phyloP scores from a whole-genome alignment of 805 yeast genomes.

The Cyberlindnera nakhonratchasimensis region DNA sequence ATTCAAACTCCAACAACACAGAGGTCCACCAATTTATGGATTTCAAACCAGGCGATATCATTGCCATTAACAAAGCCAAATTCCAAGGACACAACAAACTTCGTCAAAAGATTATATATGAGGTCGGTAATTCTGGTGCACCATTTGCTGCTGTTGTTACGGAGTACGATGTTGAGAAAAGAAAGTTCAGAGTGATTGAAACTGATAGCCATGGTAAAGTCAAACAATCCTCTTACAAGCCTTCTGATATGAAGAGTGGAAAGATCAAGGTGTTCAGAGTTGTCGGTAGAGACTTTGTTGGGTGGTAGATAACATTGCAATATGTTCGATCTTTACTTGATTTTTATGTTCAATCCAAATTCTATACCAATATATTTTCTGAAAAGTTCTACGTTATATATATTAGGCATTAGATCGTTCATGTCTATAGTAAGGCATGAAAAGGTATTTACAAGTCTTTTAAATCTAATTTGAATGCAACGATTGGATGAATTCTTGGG shows the following conservation, averaged over 20 bases:
- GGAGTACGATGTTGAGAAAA: constrained; percentile 72
- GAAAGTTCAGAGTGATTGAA: constrained; percentile 66
- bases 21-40: constrained; percentile 53
- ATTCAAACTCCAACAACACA: constrained; percentile 48
- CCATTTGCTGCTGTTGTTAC: constrained; percentile 60
- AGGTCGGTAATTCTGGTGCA: constrained; percentile 53
- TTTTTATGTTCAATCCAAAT: not conserved
- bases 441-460: constrained; percentile 4
- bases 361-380: no score
- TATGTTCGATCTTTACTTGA: not conserved
- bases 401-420: not conserved
- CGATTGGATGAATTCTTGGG: constrained; percentile 18
- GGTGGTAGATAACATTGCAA: no score
- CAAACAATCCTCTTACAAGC: constrained; percentile 57
- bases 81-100: constrained; percentile 63
- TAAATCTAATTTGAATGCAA: constrained; percentile 1
- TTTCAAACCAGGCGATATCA: constrained; percentile 78
- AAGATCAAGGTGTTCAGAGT: constrained; percentile 75
- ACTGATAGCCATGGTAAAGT: constrained; percentile 48
- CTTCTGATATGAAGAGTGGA: constrained; percentile 76
- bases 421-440: not conserved
- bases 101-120: constrained; percentile 52
- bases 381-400: no score
- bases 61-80: constrained; percentile 70
- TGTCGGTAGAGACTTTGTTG: constrained; percentile 67